A percentile compares a stretch with the other conserved stretches of the same genome.
These are phyloP conservation scores for Neurospora pannonica DNA, from an alignment of 495 filamentous ascomycete species.

Conservation along the genomic window DNA sequence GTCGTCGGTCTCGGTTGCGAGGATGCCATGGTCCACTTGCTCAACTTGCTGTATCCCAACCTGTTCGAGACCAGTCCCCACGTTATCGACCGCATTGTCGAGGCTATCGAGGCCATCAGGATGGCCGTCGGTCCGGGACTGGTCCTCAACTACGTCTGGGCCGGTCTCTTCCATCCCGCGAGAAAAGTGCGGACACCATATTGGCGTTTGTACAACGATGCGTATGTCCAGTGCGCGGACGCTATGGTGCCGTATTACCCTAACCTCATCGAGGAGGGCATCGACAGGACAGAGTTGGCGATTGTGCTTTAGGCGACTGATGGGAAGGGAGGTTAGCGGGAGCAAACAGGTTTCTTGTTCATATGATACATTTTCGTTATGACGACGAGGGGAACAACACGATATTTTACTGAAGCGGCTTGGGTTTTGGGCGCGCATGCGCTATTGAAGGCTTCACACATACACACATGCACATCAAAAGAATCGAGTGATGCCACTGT, in stretches of 20 bases:
- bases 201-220: slow-evolving; percentile 92
- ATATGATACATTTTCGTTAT: background rate
- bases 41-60: slow-evolving; percentile 94
- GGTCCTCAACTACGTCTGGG: slow-evolving; percentile 96
- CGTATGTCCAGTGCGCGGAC: slow-evolving; percentile 91
- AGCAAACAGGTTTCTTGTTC: background rate
- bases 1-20: slow-evolving; percentile 97
- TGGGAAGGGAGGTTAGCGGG: background rate
- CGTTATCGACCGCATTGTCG: slow-evolving; percentile 95
- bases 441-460: background rate
- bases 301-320: slow-evolving; percentile 59
- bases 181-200: slow-evolving; percentile 88
- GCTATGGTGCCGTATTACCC: slow-evolving; percentile 95
- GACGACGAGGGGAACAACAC: background rate
- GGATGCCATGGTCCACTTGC: slow-evolving; percentile 95
- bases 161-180: slow-evolving; percentile 92
- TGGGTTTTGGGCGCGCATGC: background rate
- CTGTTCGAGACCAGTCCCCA: slow-evolving; percentile 97
- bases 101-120: slow-evolving; percentile 92
- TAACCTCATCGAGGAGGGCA: slow-evolving; percentile 62
- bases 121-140: slow-evolving; percentile 86
- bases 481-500: background rate
- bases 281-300: slow-evolving; percentile 66
- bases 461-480: background rate
- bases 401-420: background rate